Percentiles rank a stretch among this genome's conserved stretches.
These are phyloP conservation scores for Lichtheimia ramosa DNA, from an alignment of 371 early-diverging fungal species.

Conservation along the genomic window DNA sequence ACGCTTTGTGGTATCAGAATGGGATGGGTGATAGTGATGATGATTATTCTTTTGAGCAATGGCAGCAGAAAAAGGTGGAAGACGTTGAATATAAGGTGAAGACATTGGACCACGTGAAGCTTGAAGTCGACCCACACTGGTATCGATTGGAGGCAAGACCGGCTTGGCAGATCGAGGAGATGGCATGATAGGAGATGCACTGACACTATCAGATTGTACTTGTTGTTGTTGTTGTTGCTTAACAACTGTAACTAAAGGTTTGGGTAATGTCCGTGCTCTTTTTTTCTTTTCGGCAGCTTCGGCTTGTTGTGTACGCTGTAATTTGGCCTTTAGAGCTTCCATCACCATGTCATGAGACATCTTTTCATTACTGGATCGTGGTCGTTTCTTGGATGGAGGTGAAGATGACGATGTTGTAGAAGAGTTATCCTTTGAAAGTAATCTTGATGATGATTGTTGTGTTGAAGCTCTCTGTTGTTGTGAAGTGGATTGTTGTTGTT, in stretches of 20 bases:
- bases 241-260: neutral
- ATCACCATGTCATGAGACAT: conserved; percentile 34
- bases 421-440: no score
- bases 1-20: neutral
- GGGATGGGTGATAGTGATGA: neutral
- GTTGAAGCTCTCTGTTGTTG: neutral
- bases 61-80: conserved; percentile 13
- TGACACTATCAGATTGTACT: neutral
- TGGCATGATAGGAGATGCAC: conserved; percentile 7
- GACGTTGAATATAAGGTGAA: neutral
- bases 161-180: conserved; percentile 40
- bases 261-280: conserved; percentile 10
- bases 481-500: neutral
- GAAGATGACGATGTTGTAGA: conserved; percentile 1
- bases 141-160: conserved; percentile 38
- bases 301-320: conserved; percentile 16
- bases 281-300: conserved; percentile 13
- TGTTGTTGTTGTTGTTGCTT: conserved; percentile 1
- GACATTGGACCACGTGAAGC: conserved; percentile 5
- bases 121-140: conserved; percentile 21
- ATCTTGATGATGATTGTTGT: conserved; percentile 1
- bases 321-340: conserved; percentile 39
- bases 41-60: neutral
- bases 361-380: conserved; percentile 12
- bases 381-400: conserved; percentile 3